A percentile compares a stretch with the other conserved stretches of the same genome.
Conservation (phyloP, 108 stramenopile genomes). For the Schizochytrium sp. region DNA sequence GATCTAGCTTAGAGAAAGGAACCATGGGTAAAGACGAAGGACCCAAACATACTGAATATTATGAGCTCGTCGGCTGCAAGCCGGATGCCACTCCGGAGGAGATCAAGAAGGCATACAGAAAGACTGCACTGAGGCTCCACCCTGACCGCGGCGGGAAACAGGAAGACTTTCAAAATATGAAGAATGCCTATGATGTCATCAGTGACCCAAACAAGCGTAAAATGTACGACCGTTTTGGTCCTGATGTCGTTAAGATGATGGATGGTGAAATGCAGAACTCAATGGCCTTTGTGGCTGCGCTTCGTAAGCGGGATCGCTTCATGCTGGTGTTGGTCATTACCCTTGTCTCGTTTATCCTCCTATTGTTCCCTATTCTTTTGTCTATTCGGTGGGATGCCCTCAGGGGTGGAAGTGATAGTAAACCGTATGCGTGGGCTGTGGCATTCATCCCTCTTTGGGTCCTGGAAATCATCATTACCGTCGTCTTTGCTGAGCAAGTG, state of each 20-base stretch:
- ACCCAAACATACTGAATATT: conserved; percentile 24
- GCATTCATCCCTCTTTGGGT: conserved; percentile 58
- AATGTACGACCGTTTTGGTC: conserved; percentile 55
- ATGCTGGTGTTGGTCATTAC: conserved; percentile 46
- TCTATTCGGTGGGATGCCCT: conserved; percentile 51
- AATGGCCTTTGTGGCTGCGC: conserved; percentile 34
- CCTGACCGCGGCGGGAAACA: conserved; percentile 59
- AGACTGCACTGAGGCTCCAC: conserved; percentile 57
- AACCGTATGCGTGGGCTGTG: conserved; percentile 55
- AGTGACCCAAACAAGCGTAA: conserved; percentile 60
- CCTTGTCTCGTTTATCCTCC: conserved; percentile 33
- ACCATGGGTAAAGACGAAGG: not conserved
- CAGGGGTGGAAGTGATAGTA: not conserved
- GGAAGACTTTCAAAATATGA: conserved; percentile 44
- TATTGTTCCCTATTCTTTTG: conserved; percentile 43
- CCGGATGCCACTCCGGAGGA: conserved; percentile 57
- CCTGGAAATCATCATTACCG: conserved; percentile 38
- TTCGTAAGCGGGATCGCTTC: conserved; percentile 55
- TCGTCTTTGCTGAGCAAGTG: not conserved
- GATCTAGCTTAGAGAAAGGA: too few species aligned
- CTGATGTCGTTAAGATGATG: conserved; percentile 50
- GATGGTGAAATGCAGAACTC: conserved; percentile 28
- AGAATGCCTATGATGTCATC: conserved; percentile 62
- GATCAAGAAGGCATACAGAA: conserved; percentile 58
- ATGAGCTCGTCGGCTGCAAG: conserved; percentile 59